These are phyloP conservation scores for Saccharomycopsis fermentans DNA, from an alignment of 805 yeast genomes.

Conservation along the genomic window DNA sequence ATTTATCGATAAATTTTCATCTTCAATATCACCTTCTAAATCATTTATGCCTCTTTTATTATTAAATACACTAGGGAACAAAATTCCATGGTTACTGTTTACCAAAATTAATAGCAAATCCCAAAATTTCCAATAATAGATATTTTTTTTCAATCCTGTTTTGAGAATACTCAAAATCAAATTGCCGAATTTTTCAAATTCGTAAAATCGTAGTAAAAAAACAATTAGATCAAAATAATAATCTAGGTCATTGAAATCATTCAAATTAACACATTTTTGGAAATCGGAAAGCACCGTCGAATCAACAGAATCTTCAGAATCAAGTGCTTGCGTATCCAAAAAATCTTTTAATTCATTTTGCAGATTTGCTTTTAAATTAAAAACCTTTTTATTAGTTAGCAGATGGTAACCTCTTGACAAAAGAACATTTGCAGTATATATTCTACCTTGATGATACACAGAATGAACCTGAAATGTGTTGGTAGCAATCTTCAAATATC, in stretches of 20 bases:
- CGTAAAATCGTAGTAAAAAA: constrained; percentile 8
- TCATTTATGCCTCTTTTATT: not conserved
- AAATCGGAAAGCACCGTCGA: not conserved
- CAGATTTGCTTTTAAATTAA: constrained; percentile 3
- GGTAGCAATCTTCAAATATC: not conserved
- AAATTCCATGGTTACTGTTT: constrained; percentile 13
- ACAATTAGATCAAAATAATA: constrained; percentile 6
- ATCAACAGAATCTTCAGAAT: not conserved
- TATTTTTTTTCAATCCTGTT: constrained; percentile 6
- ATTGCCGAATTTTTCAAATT: constrained; percentile 5
- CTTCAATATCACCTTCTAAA: not conserved
- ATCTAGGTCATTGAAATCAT: constrained; percentile 6
- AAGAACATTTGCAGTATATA: not conserved
- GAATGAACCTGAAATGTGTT: not conserved
- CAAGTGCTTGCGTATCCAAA: not conserved
- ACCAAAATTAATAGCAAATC: constrained; percentile 14
- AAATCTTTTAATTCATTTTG: constrained; percentile 2
- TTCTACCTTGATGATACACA: not conserved
- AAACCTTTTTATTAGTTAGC: constrained; percentile 4
- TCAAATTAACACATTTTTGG: constrained; percentile 10
- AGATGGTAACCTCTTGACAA: constrained; percentile 11
- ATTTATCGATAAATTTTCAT: not conserved
- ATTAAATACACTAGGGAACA: not conserved
- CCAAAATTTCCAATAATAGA: constrained; percentile 14
- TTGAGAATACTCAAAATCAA: constrained; percentile 7